Evolutionary conservation across 306 rosid species (phyloP).

Genomic region (Lotus japonicus): DNA sequence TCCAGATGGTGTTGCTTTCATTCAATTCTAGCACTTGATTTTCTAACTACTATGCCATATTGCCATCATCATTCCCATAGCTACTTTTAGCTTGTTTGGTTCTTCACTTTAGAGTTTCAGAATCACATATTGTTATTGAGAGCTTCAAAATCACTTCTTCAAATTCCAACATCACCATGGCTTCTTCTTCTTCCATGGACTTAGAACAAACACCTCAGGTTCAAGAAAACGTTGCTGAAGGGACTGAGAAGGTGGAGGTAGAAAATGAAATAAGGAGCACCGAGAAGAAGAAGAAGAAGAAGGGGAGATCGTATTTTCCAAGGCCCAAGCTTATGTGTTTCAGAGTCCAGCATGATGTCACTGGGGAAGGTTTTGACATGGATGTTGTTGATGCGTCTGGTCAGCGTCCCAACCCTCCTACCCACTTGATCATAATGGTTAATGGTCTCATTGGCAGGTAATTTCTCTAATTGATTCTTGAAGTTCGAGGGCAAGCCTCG

Average conservation of each 20-base stretch:
- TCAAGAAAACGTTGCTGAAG: constrained; percentile 10
- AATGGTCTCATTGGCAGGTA: constrained; percentile 86
- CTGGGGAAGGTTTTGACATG: constrained; percentile 43
- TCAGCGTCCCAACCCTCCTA: constrained; percentile 36
- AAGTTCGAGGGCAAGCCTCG: too few relatives aligned
- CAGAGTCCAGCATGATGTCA: constrained; percentile 35
- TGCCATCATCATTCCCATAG: too few relatives aligned
- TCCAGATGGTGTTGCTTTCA: too few relatives aligned
- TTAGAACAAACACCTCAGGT: constrained; percentile 11
- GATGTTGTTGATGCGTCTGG: constrained; percentile 44
- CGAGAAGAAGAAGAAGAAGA: constrained; percentile 3
- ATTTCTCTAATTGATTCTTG: too few relatives aligned
- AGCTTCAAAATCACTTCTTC: too few relatives aligned
- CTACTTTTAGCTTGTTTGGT: too few relatives aligned
- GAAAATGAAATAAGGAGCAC: not conserved
- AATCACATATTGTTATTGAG: too few relatives aligned
- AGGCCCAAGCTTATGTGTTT: constrained; percentile 56
- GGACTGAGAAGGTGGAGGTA: not conserved
- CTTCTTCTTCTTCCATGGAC: constrained; percentile 18
- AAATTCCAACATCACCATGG: too few relatives aligned
- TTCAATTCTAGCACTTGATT: too few relatives aligned
- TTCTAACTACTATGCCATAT: too few relatives aligned
- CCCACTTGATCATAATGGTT: constrained; percentile 70
- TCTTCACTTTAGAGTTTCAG: too few relatives aligned
- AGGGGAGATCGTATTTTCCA: constrained; percentile 21